These are phyloP conservation scores for Trametes sanguinea DNA, from an alignment of 768 basidiomycete genomes.

Conservation along the genomic window DNA sequence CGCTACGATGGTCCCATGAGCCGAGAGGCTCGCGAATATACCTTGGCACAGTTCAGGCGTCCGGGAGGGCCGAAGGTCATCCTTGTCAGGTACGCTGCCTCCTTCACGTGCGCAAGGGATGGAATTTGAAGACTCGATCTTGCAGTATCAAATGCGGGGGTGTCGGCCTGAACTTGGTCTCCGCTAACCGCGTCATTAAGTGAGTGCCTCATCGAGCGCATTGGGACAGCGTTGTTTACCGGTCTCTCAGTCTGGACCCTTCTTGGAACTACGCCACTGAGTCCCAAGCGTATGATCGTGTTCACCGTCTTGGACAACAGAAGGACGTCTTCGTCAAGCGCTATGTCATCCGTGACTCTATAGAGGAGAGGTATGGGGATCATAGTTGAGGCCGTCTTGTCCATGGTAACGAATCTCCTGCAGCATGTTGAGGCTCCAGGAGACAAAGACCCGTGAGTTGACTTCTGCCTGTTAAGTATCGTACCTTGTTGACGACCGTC, in stretches of 20 bases:
- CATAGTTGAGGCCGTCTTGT: not conserved
- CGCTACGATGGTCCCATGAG: conserved; percentile 75
- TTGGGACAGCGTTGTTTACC: not conserved
- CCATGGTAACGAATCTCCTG: not conserved
- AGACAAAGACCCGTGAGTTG: conserved; percentile 56
- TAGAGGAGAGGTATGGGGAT: conserved; percentile 66
- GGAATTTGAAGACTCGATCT: not conserved
- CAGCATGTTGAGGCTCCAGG: conserved; percentile 71
- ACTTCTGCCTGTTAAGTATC: not conserved
- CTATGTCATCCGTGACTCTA: conserved; percentile 64
- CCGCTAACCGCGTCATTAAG: conserved; percentile 73
- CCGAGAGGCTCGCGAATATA: conserved; percentile 49
- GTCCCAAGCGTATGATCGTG: conserved; percentile 62
- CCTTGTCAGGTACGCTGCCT: conserved; percentile 53
- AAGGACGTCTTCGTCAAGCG: conserved; percentile 70
- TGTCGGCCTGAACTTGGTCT: conserved; percentile 65
- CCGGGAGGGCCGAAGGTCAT: conserved; percentile 61
- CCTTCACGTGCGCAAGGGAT: not conserved
- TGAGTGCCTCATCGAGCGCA: conserved; percentile 31
- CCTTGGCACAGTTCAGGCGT: conserved; percentile 55
- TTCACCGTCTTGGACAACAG: conserved; percentile 70
- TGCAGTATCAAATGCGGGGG: conserved; percentile 65
- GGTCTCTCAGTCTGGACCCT: conserved; percentile 57
- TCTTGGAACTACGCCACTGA: conserved; percentile 77
- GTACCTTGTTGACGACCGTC: not conserved